These are phyloP conservation scores for Malassezia vespertilionis DNA, from an alignment of 1,284 basidiomycete species.

Conservation along the genomic window DNA sequence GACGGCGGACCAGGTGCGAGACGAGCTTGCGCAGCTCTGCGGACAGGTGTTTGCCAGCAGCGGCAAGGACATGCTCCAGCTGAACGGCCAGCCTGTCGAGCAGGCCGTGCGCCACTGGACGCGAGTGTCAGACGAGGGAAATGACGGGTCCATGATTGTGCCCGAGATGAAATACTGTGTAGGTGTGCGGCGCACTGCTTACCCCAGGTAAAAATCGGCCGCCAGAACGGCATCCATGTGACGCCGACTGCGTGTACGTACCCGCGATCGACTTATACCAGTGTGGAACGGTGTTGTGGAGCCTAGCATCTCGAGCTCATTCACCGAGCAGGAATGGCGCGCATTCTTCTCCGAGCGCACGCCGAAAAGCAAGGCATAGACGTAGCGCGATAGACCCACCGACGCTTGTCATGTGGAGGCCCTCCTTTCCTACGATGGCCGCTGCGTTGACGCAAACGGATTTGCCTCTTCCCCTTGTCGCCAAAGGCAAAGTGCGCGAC, in stretches of 20 bases:
- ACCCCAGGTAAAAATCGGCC: slow-evolving; percentile 61
- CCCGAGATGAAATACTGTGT: slow-evolving; percentile 71
- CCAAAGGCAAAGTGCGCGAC: slow-evolving; percentile 45
- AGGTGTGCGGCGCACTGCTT: slow-evolving; percentile 14
- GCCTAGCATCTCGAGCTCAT: slow-evolving; percentile 67
- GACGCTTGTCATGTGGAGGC: background rate
- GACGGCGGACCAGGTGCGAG: slow-evolving; percentile 64
- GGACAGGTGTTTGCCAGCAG: slow-evolving; percentile 54
- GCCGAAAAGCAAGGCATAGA: slow-evolving; percentile 7
- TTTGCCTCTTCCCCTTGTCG: slow-evolving; percentile 41
- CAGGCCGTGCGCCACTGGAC: slow-evolving; percentile 57
- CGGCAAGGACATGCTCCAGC: slow-evolving; percentile 49
- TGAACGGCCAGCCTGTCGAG: slow-evolving; percentile 44
- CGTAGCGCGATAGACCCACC: background rate
- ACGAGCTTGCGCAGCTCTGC: slow-evolving; percentile 57
- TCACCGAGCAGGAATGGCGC: slow-evolving; percentile 72
- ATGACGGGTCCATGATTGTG: slow-evolving; percentile 65
- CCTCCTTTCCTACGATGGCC: background rate
- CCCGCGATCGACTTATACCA: background rate
- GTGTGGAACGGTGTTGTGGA: slow-evolving; percentile 59
- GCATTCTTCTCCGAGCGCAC: slow-evolving; percentile 66
- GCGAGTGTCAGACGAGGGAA: slow-evolving; percentile 57
- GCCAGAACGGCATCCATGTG: slow-evolving; percentile 84
- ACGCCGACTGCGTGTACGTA: slow-evolving; percentile 61
- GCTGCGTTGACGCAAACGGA: slow-evolving; percentile 29